Evolutionary conservation across 345 rosid species (phyloP).

Genomic region (Lumnitzera littorea): DNA sequence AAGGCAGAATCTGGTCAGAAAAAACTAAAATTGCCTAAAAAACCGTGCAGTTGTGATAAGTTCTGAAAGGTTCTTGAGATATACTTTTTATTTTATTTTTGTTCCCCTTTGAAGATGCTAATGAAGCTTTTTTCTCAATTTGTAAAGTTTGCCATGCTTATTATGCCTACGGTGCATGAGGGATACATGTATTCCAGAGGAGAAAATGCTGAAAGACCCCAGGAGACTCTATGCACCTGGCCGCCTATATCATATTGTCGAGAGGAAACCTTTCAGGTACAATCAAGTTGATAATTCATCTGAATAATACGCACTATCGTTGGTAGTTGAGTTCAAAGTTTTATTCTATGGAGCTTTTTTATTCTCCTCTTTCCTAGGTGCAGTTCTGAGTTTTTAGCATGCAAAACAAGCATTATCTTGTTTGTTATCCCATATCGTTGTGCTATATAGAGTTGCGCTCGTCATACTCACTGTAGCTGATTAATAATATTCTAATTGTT

Average conservation of each 20-base stretch:
- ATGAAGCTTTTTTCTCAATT: constrained; percentile 10
- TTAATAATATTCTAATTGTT: too few relatives aligned
- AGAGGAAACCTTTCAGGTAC: constrained; percentile 83
- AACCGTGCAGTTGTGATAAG: too few relatives aligned
- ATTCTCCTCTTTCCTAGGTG: too few relatives aligned
- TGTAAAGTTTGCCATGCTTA: constrained; percentile 79
- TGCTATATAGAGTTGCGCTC: too few relatives aligned
- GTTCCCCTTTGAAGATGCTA: constrained; percentile 1
- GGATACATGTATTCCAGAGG: constrained; percentile 87
- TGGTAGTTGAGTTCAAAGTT: too few relatives aligned
- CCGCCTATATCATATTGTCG: constrained; percentile 94
- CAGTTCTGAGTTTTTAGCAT: too few relatives aligned
- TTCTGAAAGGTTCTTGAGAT: background rate
- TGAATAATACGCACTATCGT: background rate
- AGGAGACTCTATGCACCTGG: constrained; percentile 97
- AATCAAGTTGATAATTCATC: background rate
- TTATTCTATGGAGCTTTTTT: too few relatives aligned
- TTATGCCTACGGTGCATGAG: constrained; percentile 82
- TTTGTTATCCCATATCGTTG: too few relatives aligned
- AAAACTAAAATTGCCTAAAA: too few relatives aligned
- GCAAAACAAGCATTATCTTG: too few relatives aligned
- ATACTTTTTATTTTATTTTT: background rate
- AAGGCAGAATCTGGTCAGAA: too few relatives aligned
- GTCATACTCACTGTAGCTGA: too few relatives aligned
- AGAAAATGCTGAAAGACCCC: constrained; percentile 85